Base-by-base conservation (phyloP, 1,284 basidiomycete species). In the Cutaneotrichosporon dermatis region DNA sequence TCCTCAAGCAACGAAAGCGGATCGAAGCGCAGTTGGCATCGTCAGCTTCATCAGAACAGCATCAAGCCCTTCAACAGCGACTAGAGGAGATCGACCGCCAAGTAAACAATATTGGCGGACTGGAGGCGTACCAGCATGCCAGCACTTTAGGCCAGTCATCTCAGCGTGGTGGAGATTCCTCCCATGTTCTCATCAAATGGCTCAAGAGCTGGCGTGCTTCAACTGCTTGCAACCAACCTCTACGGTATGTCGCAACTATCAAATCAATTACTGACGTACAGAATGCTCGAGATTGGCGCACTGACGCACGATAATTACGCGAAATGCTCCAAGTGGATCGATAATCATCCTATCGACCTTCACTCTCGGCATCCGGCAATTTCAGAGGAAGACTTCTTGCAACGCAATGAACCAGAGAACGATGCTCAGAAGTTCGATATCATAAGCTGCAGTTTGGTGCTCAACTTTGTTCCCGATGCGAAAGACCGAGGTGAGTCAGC, bases 281-380 rank as follows among this genome's bases (percentile, higher is more conserved):
- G 90, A 51, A 76, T 93, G 59, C 82, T 94, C 1, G 91, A 94
- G 77, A 88, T 93, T 2, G 91, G 91, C 0, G 91, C 91, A 15
- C 79, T 94, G 41, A 86, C 84, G 62, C 88, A 87, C 2, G 86
- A 90, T 69, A 94, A 93, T 74, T 92, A 89, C 68, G 78, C 75
- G 2, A 77, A 81, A 3, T 87, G 84, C 62, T 73, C 79, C 6
- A 77, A 81, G 1, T 93, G 90, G 89, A 85, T 94, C 50, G 79
- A 84, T 12, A 82, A 82, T 41, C 84, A 81, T 0, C 86, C 90
- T 0, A 90, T 93, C 61, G 91, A 93, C 72, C 78, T 94, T 55
- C 85, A 85, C 63, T 89, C 90, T 13, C 83, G 86, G 48, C 89
- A 93, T 73, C 87, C 90, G 0, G 74, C 80, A 16, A 93, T 94